Conservation (phyloP, 495 filamentous ascomycete species). For the Aspergillus heteromorphus region DNA sequence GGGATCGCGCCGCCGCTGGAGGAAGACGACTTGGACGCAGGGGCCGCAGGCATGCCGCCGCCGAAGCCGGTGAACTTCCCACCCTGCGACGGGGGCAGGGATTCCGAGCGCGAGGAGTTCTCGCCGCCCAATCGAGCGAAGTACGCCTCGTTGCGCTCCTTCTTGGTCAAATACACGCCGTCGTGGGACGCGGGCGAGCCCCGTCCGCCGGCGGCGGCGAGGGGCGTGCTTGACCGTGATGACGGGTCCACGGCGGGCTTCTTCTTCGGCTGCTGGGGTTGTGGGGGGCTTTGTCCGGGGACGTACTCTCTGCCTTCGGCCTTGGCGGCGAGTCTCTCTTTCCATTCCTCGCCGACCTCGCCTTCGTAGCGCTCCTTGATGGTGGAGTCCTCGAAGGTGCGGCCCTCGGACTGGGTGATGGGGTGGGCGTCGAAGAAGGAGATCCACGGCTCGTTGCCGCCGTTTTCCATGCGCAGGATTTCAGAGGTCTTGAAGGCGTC, state of each 20-base stretch:
- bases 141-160: constrained; percentile 77
- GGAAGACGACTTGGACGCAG: constrained; percentile 18
- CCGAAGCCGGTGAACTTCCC: constrained; percentile 93
- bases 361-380: constrained; percentile 82
- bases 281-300: constrained; percentile 45
- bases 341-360: constrained; percentile 89
- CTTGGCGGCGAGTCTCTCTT: constrained; percentile 80
- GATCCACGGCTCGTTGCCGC: constrained; percentile 82
- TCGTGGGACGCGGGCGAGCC: constrained; percentile 27
- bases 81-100: constrained; percentile 78
- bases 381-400: constrained; percentile 67
- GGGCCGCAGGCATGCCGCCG: constrained; percentile 49
- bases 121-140: constrained; percentile 76
- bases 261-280: constrained; percentile 27
- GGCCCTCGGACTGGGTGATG: constrained; percentile 52
- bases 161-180: constrained; percentile 29
- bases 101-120: constrained; percentile 69
- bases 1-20: constrained; percentile 43
- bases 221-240: constrained; percentile 33
- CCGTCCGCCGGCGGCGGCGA: constrained; percentile 16
- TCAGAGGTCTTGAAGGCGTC: constrained; percentile 90
- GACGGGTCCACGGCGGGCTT: constrained; percentile 14
- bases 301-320: constrained; percentile 82
- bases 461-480: constrained; percentile 78
- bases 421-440: constrained; percentile 72